These are phyloP conservation scores for Ormosia semicastrata DNA, from an alignment of 306 rosid species.

Conservation along the genomic window DNA sequence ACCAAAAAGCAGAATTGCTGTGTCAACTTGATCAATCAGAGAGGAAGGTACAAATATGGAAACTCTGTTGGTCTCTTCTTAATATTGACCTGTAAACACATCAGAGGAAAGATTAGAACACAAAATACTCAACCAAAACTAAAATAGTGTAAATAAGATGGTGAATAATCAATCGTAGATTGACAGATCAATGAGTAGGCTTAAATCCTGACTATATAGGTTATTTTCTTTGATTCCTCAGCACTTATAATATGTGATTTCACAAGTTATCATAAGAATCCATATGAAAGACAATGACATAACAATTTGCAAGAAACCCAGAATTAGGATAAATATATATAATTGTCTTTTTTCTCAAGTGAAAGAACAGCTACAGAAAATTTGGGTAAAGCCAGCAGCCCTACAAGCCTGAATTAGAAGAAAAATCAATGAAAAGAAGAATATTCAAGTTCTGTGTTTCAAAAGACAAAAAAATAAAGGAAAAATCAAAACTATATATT, in stretches of 20 bases:
- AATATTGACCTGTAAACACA: constrained; percentile 39
- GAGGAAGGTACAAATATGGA: background rate
- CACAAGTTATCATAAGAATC: constrained; percentile 1
- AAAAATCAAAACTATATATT: background rate
- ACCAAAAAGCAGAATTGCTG: background rate
- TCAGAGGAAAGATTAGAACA: constrained; percentile 28
- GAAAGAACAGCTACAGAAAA: constrained; percentile 6
- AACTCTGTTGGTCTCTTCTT: constrained; percentile 21
- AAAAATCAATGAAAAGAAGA: background rate
- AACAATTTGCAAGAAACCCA: background rate
- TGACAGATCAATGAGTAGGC: constrained; percentile 3
- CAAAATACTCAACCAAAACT: background rate
- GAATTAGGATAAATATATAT: background rate
- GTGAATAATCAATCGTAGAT: constrained; percentile 18
- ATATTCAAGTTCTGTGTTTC: background rate
- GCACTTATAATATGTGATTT: background rate
- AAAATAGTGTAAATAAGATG: background rate
- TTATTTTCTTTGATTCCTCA: background rate
- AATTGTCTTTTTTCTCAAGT: background rate
- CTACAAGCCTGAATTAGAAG: background rate
- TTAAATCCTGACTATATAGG: background rate
- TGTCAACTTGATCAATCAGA: constrained; percentile 7
- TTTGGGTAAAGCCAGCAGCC: background rate
- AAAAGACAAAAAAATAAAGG: background rate
- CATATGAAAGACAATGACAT: background rate